Evolutionary conservation across 1,139 yeast species (phyloP), one percentile per base, ranked within the genome.

Genomic region (Sugiyamaella novakii): DNA sequence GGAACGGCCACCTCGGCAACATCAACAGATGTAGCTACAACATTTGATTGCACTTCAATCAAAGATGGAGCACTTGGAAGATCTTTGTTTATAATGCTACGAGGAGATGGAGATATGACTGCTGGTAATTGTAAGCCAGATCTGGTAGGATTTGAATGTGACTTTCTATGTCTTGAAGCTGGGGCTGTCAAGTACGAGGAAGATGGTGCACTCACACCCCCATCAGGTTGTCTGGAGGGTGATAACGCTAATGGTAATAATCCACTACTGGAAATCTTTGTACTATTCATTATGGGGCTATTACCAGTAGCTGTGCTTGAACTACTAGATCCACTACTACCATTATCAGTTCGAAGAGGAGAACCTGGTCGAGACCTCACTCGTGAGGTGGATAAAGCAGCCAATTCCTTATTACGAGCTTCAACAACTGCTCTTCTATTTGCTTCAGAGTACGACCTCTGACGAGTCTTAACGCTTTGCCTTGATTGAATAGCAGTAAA

Each of bases 371-470:
- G 46, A 5, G 59, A 47, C 21, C 56, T 33, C 8, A 31, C 24
- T 12, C 54, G 46, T 1, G 52, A 49, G 6, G 46, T 44, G 1
- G 47, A 43, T 24, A 48, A 56, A 7, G 59, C 57, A 30, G 38
- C 61, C 31, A 63, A 44, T 33, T 62, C 65, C 30, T 56, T 54
- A 46, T 66, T 61, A 3, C 69, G 54, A 12, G 65, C 68, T 41
- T 66, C 69, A 19, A 64, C 55, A 18, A 60, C 57, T 4, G 58
- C 56, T 12, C 61, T 54, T 28, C 70, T 54, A 49, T 63, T 61
- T 11, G 63, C 58, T 47, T 62, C 67, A 11, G 65, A 58, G 11
- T 57, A 58, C 1, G 65, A 59, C 12, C 67, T 56, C 17, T 61
- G 59, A 2, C 64, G 56, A 12, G 57, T 46, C 38, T 50, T 47